A percentile compares a stretch with the other conserved stretches of the same genome.
These are phyloP conservation scores for Inonotus obliquus DNA, from an alignment of 1,284 basidiomycete genomes.

Conservation along the genomic window DNA sequence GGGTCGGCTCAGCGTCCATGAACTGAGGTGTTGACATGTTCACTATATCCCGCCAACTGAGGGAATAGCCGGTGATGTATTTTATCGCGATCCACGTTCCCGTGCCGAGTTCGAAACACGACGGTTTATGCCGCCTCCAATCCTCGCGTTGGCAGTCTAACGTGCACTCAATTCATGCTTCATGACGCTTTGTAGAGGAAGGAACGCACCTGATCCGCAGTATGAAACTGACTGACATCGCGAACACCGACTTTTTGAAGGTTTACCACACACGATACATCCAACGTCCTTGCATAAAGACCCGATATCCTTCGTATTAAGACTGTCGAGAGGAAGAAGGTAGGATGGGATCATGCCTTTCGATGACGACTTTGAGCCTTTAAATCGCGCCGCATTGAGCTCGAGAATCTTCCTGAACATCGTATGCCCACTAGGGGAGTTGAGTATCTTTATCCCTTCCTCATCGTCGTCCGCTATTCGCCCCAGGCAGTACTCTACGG, in stretches of 20 bases:
- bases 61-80: background rate
- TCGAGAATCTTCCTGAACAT: slow-evolving; percentile 1
- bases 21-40: background rate
- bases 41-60: background rate
- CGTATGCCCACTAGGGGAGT: background rate
- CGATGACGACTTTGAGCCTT: background rate
- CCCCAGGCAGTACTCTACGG: background rate
- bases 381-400: background rate
- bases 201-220: slow-evolving; percentile 7
- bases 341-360: background rate
- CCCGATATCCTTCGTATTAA: slow-evolving; percentile 7
- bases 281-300: slow-evolving; percentile 9
- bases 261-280: slow-evolving; percentile 1
- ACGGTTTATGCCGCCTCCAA: slow-evolving; percentile 8
- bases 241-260: background rate
- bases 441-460: background rate
- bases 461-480: background rate
- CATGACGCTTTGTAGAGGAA: background rate
- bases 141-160: slow-evolving; percentile 10
- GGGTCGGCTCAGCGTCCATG: background rate
- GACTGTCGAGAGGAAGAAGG: slow-evolving; percentile 4
- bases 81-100: slow-evolving; percentile 3
- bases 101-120: background rate
- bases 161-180: background rate
- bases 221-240: slow-evolving; percentile 10